A percentile compares a stretch with the other conserved stretches of the same genome.
Evolutionary conservation across 352 stramenopile genomes (phyloP).

Genomic region (Pythium dissimile): DNA sequence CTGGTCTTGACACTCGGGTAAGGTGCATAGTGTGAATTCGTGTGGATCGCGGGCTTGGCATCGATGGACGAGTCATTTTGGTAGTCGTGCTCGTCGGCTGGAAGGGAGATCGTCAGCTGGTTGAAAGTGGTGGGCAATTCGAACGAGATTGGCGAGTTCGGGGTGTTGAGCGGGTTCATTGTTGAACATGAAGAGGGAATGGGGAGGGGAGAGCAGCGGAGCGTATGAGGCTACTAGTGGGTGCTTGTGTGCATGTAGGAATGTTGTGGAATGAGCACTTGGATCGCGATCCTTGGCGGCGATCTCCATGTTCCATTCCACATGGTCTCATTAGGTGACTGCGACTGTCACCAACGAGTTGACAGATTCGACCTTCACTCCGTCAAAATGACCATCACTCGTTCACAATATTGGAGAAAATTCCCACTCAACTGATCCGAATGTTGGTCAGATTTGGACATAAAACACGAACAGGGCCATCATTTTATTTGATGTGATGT

Average conservation of each 20-base stretch:
- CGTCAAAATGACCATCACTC: conserved; percentile 22
- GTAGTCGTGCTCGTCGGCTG: conserved; percentile 11
- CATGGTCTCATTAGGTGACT: not conserved
- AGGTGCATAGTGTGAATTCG: conserved; percentile 17
- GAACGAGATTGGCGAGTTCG: conserved; percentile 16
- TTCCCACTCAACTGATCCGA: conserved; percentile 17
- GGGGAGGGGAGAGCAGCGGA: not conserved
- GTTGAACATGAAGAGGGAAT: conserved; percentile 2
- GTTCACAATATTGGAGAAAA: conserved; percentile 20
- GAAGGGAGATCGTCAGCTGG: conserved; percentile 19
- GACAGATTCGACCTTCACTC: conserved; percentile 27
- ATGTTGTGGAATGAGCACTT: conserved; percentile 21
- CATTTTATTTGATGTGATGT: not conserved
- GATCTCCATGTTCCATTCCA: not conserved
- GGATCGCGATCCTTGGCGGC: conserved; percentile 2
- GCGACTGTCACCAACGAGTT: conserved; percentile 2
- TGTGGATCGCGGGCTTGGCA: not conserved
- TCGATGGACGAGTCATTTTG: conserved; percentile 2
- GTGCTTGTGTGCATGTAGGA: conserved; percentile 21
- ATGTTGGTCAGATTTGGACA: conserved; percentile 18
- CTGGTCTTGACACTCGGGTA: conserved; percentile 15
- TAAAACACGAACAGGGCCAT: not conserved
- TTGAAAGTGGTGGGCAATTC: conserved; percentile 16
- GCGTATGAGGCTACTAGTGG: conserved; percentile 4
- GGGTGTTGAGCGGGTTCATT: conserved; percentile 13